A percentile compares a stretch with the other conserved stretches of the same genome.
phyloP scores from a whole-genome alignment of 768 basidiomycete genomes.

The Boletus bicolor region DNA sequence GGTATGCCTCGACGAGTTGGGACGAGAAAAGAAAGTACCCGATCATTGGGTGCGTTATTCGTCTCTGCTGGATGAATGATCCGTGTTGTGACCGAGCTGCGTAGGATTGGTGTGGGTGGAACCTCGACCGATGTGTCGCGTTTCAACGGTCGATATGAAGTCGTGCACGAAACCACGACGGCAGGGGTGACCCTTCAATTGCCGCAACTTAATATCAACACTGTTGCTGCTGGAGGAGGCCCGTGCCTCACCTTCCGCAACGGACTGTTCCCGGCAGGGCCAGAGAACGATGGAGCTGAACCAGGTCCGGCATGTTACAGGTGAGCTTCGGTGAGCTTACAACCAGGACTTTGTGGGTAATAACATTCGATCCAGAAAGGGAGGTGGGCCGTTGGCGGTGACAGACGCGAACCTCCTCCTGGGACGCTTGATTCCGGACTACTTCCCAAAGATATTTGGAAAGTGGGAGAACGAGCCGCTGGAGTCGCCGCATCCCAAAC shows the following conservation, averaged over 20 bases:
- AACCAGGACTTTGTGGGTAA: neutral
- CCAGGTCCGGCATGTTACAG: constrained; percentile 92
- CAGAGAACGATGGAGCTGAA: constrained; percentile 89
- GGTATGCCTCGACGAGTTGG: constrained; percentile 88
- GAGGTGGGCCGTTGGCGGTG: constrained; percentile 77
- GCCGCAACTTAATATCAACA: constrained; percentile 93
- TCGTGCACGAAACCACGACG: constrained; percentile 94
- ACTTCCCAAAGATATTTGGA: constrained; percentile 95
- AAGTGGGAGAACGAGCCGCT: constrained; percentile 82
- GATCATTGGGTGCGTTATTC: constrained; percentile 70
- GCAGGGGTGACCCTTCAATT: constrained; percentile 91
- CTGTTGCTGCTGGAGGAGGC: constrained; percentile 93
- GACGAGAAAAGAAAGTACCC: constrained; percentile 66
- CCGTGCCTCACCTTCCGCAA: constrained; percentile 86
- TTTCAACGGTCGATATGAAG: constrained; percentile 86
- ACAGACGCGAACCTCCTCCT: constrained; percentile 92
- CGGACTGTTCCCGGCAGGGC: constrained; percentile 87
- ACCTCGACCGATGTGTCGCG: constrained; percentile 96
- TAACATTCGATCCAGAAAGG: constrained; percentile 53
- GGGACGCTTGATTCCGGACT: constrained; percentile 83
- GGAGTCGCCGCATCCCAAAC: constrained; percentile 66
- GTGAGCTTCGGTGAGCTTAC: constrained; percentile 36
- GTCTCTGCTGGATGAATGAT: neutral
- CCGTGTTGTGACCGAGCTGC: neutral
- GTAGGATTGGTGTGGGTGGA: constrained; percentile 87